Evolutionary conservation across 2,329 filamentous ascomycete genomes (phyloP).

Genomic region (Ophiosphaerella narmari): DNA sequence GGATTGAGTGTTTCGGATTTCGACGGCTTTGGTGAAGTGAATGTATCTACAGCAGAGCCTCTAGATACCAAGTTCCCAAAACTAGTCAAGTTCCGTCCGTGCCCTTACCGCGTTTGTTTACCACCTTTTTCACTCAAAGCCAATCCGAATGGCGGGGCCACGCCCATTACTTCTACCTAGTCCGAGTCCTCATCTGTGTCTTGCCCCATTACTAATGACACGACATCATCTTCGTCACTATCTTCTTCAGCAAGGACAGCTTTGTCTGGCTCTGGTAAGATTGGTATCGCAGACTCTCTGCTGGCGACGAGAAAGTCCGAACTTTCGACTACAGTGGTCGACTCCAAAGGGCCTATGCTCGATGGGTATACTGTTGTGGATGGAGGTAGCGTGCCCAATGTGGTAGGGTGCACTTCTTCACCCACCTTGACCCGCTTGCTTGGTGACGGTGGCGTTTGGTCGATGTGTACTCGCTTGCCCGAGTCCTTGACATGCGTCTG

Average conservation of each 20-base stretch:
- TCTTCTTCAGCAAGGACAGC: constrained; percentile 16
- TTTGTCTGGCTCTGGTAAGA: constrained; percentile 20
- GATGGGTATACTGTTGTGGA: constrained; percentile 1
- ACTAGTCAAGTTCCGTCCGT: not conserved
- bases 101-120: constrained; percentile 4
- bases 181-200: constrained; percentile 45
- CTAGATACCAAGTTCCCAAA: not conserved
- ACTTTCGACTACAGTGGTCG: constrained; percentile 9
- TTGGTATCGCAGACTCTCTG: constrained; percentile 18
- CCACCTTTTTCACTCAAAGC: constrained; percentile 3
- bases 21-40: too few species aligned
- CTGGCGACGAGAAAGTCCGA: constrained; percentile 23
- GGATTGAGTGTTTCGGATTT: too few species aligned
- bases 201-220: constrained; percentile 40
- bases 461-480: constrained; percentile 30
- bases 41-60: too few species aligned
- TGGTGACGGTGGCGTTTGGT: constrained; percentile 26
- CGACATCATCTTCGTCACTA: constrained; percentile 39
- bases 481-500: constrained; percentile 8
- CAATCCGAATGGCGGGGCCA: too few species aligned
- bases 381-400: constrained; percentile 5
- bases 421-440: constrained; percentile 35
- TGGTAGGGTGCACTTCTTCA: constrained; percentile 10
- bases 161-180: not conserved
- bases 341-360: not conserved